Base-by-base conservation (phyloP, 441 rosid species). In the Gossypium schwendimanii region DNA sequence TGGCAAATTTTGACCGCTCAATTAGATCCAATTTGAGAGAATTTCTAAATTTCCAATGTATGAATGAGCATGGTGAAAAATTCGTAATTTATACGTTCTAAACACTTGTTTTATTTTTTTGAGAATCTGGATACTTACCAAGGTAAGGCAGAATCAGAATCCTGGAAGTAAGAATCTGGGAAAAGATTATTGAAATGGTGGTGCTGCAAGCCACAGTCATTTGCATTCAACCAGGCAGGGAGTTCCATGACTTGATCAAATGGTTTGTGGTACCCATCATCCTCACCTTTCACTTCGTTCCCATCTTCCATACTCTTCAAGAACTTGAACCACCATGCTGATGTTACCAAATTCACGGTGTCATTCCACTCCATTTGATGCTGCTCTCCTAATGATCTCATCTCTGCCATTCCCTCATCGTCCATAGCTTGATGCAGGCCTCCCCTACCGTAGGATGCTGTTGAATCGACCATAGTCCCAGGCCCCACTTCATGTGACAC, bases 291-390 rank as follows among this genome's bases (percentile, higher is more conserved):
- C 73, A 58, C 73, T 64, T 83, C 86, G 0, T 82, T 82, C 60
- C 72, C 83, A 67, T 73, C 39, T 36, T 87, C 98, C 82, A 84
- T 80, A 50, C 83, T 86, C 76, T 87, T 93, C 89, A 88, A 75
- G 79, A 89, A 89, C 81, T 89, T 90, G 72, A 87, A 86, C 98
- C 97, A 94, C 95, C 96, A 85, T 6, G 96, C 91, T 80, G 98
- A 94, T 11, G 91, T 90, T 62, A 78, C 87, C 79, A 91, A 80
- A 82, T 90, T 89, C 90, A 88, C 80, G 20, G 84, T 84, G 77
- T 88, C 96, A 70, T 84, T 87, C 96, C 96, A 90, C 76, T 88
- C 96, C 85, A 88, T 81, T 85, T 90, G 88, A 69, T 90, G 88
- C 70, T 78, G 84, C 60, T 90, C 93, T 74, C 96, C 93, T 8